Percentiles rank a stretch among this genome's conserved stretches.
Evolutionary conservation across 805 yeast species (phyloP).

Genomic region (Millerozyma acaciae): DNA sequence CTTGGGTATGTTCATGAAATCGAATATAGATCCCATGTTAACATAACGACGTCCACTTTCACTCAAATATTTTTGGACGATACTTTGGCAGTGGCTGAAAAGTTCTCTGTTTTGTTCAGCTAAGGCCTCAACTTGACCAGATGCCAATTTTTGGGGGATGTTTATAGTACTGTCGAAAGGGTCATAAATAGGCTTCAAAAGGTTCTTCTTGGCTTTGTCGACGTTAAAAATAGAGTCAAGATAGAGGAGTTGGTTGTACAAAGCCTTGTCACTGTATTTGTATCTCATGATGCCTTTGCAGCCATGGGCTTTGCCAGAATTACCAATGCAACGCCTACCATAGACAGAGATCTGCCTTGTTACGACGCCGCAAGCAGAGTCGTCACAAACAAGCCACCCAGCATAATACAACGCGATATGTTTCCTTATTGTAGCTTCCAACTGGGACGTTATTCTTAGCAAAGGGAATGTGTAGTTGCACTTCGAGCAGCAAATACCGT

Average conservation of each 20-base stretch:
- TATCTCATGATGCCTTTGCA: conserved; percentile 82
- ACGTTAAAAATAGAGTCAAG: conserved; percentile 76
- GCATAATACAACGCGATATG: conserved; percentile 76
- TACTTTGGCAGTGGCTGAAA: conserved; percentile 50
- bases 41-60: conserved; percentile 90
- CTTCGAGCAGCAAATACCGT: conserved; percentile 66
- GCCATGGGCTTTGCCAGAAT: conserved; percentile 54
- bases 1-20: conserved; percentile 38
- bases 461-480: conserved; percentile 54
- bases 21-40: conserved; percentile 78
- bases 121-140: conserved; percentile 64
- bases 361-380: conserved; percentile 68
- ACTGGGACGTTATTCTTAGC: conserved; percentile 60
- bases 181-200: conserved; percentile 52
- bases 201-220: conserved; percentile 66
- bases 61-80: conserved; percentile 67
- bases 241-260: conserved; percentile 83
- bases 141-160: conserved; percentile 29
- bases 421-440: conserved; percentile 67
- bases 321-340: conserved; percentile 79
- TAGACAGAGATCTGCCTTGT: conserved; percentile 88
- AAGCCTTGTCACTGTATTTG: conserved; percentile 69
- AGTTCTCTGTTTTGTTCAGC: conserved; percentile 73
- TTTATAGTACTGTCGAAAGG: conserved; percentile 21
- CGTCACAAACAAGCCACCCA: conserved; percentile 86